These are phyloP conservation scores for Xylariales sp. DNA, from an alignment of 2,329 filamentous ascomycete species.

Conservation along the genomic window DNA sequence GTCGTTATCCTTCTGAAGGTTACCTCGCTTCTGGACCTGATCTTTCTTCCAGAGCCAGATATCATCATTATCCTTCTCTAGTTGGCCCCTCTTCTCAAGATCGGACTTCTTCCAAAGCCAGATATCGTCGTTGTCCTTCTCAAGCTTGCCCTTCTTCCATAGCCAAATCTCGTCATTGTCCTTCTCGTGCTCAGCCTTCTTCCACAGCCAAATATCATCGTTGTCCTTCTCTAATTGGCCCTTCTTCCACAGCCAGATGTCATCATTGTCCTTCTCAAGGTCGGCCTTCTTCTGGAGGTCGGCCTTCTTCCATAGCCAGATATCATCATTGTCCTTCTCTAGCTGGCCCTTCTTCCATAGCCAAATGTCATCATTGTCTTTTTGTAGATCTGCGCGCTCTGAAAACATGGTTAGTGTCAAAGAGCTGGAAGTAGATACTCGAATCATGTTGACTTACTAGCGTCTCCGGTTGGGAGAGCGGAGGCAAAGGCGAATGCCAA, in stretches of 20 bases:
- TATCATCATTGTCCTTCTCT: conserved; percentile 44
- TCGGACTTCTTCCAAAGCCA: conserved; percentile 42
- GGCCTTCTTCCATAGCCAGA: conserved; percentile 41
- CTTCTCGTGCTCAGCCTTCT: conserved; percentile 34
- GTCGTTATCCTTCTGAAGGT: conserved; percentile 37
- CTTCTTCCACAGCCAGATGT: conserved; percentile 44
- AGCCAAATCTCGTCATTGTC: too few relatives aligned
- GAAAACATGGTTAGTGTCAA: conserved; percentile 8
- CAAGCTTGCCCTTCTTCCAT: too few relatives aligned
- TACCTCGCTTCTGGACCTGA: conserved; percentile 20
- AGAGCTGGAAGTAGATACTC: background rate
- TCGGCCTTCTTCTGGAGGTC: conserved; percentile 21
- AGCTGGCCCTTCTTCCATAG: conserved; percentile 44
- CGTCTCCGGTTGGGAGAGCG: conserved; percentile 35
- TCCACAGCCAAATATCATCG: conserved; percentile 40
- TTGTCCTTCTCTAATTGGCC: conserved; percentile 46
- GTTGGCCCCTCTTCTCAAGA: conserved; percentile 33
- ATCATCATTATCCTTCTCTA: conserved; percentile 45
- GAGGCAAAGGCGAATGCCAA: conserved; percentile 35
- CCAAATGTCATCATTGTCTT: conserved; percentile 36
- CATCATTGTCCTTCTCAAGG: conserved; percentile 38
- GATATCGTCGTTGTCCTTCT: conserved; percentile 27
- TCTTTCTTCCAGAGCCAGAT: conserved; percentile 41
- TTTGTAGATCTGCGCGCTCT: conserved; percentile 32
- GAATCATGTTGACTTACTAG: conserved; percentile 26